phyloP scores from a whole-genome alignment of 192 early-diverging fungal species.

The Dissophora ornata region DNA sequence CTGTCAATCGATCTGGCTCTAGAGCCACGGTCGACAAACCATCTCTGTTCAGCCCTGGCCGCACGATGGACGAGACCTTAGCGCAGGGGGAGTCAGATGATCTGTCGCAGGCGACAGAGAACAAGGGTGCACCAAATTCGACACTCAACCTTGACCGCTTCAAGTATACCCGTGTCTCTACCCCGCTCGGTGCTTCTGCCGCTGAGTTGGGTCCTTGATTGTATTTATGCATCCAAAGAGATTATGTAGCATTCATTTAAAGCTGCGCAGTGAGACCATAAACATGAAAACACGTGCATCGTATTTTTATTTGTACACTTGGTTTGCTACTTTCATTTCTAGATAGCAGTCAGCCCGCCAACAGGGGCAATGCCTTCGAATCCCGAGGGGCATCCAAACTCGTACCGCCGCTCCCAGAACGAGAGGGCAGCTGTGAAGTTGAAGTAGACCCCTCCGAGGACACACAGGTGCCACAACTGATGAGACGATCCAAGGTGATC shows the following conservation, averaged over 20 bases:
- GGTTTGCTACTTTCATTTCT: too few species aligned
- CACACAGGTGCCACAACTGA: constrained; percentile 68
- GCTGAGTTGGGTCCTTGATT: too few species aligned
- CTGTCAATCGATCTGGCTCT: not conserved
- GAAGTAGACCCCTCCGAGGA: constrained; percentile 68
- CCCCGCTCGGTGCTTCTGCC: too few species aligned
- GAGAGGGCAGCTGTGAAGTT: constrained; percentile 64
- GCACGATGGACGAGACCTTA: not conserved
- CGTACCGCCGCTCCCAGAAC: constrained; percentile 65
- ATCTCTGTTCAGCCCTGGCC: not conserved
- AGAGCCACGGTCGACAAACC: not conserved
- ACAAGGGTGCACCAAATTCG: not conserved
- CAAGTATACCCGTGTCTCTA: too few species aligned
- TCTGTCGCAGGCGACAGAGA: constrained; percentile 7
- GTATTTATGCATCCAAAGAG: too few species aligned
- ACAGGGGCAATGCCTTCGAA: constrained; percentile 47
- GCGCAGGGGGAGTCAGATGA: not conserved
- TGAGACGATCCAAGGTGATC: constrained; percentile 67
- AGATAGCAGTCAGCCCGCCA: constrained; percentile 21
- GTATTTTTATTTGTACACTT: too few species aligned
- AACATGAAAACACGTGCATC: too few species aligned
- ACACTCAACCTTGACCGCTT: constrained; percentile 31
- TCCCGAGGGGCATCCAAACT: constrained; percentile 62
- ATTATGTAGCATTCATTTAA: too few species aligned
- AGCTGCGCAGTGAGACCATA: too few species aligned